These are phyloP conservation scores for Pichia gijzeniarum DNA, from an alignment of 805 yeast genomes.

Conservation along the genomic window DNA sequence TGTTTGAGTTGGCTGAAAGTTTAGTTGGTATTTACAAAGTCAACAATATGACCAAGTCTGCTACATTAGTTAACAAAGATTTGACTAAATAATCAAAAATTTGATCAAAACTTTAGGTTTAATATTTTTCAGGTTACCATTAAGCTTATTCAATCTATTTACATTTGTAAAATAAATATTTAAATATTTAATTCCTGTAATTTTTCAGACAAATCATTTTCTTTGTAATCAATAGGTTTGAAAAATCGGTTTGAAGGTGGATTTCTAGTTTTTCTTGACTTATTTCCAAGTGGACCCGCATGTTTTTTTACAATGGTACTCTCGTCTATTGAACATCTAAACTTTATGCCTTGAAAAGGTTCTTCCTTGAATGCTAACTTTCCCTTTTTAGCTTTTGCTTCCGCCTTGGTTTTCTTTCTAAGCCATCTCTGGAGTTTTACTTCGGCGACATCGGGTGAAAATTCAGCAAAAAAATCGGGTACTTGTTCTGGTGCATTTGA, in stretches of 20 bases:
- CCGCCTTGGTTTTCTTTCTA: neutral
- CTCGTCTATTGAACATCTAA: conserved; percentile 19
- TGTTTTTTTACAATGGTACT: conserved; percentile 11
- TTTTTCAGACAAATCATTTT: conserved; percentile 6
- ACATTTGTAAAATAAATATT: neutral
- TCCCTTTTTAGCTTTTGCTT: conserved; percentile 7
- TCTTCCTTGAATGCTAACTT: neutral
- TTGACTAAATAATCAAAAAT: conserved; percentile 7
- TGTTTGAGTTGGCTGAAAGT: conserved; percentile 95
- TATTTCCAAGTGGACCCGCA: neutral
- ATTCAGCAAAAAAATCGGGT: conserved; percentile 4
- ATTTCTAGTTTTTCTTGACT: conserved; percentile 3
- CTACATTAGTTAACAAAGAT: conserved; percentile 66
- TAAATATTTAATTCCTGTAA: conserved; percentile 12
- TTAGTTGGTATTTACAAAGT: conserved; percentile 94
- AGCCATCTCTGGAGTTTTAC: conserved; percentile 5
- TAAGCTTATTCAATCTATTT: neutral
- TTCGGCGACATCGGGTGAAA: conserved; percentile 3
- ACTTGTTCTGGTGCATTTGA: neutral
- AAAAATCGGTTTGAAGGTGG: conserved; percentile 14
- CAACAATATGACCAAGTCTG: conserved; percentile 82
- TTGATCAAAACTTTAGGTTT: too few species aligned
- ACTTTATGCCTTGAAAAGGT: neutral
- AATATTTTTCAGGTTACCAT: neutral
- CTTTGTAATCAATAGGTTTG: conserved; percentile 11